Percentiles rank a stretch among this genome's conserved stretches.
Conservation (phyloP, 495 filamentous ascomycete genomes). For the Monascus purpureus region DNA sequence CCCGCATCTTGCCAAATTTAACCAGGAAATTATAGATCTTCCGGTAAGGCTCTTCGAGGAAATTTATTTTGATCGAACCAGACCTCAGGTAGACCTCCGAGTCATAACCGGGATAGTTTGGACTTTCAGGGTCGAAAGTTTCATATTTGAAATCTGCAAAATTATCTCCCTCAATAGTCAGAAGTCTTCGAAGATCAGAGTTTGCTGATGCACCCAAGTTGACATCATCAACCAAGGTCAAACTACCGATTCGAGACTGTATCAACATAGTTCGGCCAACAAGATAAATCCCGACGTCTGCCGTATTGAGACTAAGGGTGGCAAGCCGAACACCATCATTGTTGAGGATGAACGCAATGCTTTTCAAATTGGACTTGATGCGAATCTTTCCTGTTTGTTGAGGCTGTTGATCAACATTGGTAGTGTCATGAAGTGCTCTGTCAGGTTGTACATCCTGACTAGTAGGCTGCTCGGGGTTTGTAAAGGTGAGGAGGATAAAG, state of each 20-base stretch:
- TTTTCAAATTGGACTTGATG: slow-evolving; percentile 85
- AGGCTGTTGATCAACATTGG: slow-evolving; percentile 23
- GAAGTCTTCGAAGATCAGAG: slow-evolving; percentile 70
- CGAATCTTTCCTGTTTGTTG: slow-evolving; percentile 44
- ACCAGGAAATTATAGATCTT: slow-evolving; percentile 97
- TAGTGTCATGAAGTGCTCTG: slow-evolving; percentile 32
- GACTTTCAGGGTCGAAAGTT: slow-evolving; percentile 68
- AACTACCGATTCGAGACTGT: slow-evolving; percentile 70
- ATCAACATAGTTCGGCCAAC: slow-evolving; percentile 74
- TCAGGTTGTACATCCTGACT: slow-evolving; percentile 19
- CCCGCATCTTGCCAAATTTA: slow-evolving; percentile 99
- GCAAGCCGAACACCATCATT: slow-evolving; percentile 93
- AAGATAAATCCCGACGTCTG: slow-evolving; percentile 79
- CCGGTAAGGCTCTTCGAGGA: slow-evolving; percentile 89
- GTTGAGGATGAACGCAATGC: slow-evolving; percentile 89
- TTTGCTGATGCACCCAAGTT: slow-evolving; percentile 74
- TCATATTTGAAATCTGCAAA: slow-evolving; percentile 97
- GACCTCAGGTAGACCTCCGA: slow-evolving; percentile 78
- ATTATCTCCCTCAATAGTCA: slow-evolving; percentile 89
- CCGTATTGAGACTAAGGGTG: slow-evolving; percentile 81
- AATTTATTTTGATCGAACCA: slow-evolving; percentile 91
- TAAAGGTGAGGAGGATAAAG: slow-evolving; percentile 90
- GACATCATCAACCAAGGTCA: slow-evolving; percentile 83
- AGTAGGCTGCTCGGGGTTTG: slow-evolving; percentile 45
- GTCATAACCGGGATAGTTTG: slow-evolving; percentile 85